Base-by-base conservation (phyloP, 371 early-diverging fungal species). In the Lichtheimia ramosa region DNA sequence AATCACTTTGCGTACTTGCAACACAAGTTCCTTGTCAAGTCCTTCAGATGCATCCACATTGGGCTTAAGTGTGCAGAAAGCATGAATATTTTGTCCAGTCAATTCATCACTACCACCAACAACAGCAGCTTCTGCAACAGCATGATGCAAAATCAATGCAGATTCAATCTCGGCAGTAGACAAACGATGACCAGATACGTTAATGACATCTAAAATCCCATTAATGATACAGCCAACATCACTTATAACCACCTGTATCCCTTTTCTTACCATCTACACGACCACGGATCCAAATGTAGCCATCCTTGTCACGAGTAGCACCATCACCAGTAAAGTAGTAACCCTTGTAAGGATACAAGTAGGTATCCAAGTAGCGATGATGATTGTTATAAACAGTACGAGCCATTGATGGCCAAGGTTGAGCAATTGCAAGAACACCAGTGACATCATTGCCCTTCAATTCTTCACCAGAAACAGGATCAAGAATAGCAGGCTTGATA, bases 101-200 rank as follows among this genome's bases (percentile, higher is more conserved):
- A 99, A 74, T 20, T 95, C 96, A 68, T 99, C 98, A 43, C 83
- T 77, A 14, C 92, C 87, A 40, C 96, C 97, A 62, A 99, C 89
- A 5, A 94, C 99, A 12, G 98, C 99, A 0, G 96, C 88, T 74
- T 99, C 99, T 3, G 96, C 92, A 51, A 96, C 93, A 0, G 85
- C 69, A 5, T 78, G 75, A 66, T 96, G 88, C 25, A 75, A 67
- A 52, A 93, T 86, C 46, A 94, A 77, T 3, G 93, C 95, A 54
- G 92, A 92, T 70, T 96, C 96, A 50, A 99, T 92, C 82, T 99
- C 99, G 42, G 98, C 89, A 0, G 99, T 98, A 40, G 91, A 91
- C 59, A 99, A 70, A 61, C 99, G 90, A 79, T 99, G 99, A 4
- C 99, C 99, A 13, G 95, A 89, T n/a, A 99, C 97, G 79, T 99